Evolutionary conservation across 164 flowering plant genomes (phyloP).

Genomic region (Vitis vinifera): DNA sequence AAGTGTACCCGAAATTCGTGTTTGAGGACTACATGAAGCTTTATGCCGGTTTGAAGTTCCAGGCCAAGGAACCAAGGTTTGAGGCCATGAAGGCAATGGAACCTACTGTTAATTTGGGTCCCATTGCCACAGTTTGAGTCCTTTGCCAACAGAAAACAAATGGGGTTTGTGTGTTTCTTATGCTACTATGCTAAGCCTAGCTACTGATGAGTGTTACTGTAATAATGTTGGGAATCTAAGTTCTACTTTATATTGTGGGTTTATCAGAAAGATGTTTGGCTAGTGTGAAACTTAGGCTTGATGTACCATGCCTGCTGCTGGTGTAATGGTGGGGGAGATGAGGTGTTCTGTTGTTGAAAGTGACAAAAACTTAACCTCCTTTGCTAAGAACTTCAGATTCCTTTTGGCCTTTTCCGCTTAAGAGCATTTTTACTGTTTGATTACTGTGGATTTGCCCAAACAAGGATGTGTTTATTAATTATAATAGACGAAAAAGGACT

Average conservation of each 20-base stretch:
- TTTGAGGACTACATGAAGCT: slow-evolving; percentile 97
- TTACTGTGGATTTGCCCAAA: too few relatives aligned
- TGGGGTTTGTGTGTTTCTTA: not conserved
- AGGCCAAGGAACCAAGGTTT: slow-evolving; percentile 94
- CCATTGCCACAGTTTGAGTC: slow-evolving; percentile 56
- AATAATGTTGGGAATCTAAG: not conserved
- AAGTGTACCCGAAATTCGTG: slow-evolving; percentile 77
- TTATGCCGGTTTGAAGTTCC: slow-evolving; percentile 75
- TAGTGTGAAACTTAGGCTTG: slow-evolving; percentile 1
- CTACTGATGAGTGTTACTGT: not conserved
- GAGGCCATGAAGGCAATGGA: slow-evolving; percentile 78
- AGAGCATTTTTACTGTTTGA: too few relatives aligned
- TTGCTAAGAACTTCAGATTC: too few relatives aligned
- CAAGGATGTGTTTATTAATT: not conserved
- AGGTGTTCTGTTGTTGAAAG: too few relatives aligned
- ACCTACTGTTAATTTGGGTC: slow-evolving; percentile 29
- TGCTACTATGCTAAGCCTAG: not conserved
- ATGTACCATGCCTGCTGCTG: too few relatives aligned
- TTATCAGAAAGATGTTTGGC: not conserved
- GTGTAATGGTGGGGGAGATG: too few relatives aligned
- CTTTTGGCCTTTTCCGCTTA: too few relatives aligned
- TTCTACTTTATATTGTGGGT: not conserved
- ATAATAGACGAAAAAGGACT: not conserved
- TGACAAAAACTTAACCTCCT: too few relatives aligned
- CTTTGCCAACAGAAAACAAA: not conserved